These are phyloP conservation scores for Urtica urens DNA, from an alignment of 306 rosid species.

Conservation along the genomic window DNA sequence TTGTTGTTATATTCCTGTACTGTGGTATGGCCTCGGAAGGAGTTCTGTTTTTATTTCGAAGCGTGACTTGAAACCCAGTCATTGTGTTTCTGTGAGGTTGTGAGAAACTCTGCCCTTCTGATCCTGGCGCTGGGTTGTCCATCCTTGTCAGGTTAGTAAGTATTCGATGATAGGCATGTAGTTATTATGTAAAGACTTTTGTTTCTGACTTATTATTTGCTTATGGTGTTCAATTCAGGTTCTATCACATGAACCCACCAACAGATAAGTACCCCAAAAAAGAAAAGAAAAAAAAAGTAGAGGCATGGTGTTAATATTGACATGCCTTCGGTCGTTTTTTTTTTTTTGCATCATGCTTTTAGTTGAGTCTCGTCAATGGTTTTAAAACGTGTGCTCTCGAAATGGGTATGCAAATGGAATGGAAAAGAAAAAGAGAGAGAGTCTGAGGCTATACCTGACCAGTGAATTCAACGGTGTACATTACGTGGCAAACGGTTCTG, in stretches of 20 bases:
- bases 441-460: slow-evolving; percentile 15
- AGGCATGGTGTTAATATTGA: slow-evolving; percentile 56
- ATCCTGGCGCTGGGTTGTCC: slow-evolving; percentile 48
- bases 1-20: slow-evolving; percentile 20
- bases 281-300: slow-evolving; percentile 10
- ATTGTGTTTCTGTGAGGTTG: slow-evolving; percentile 51
- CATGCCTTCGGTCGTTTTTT: slow-evolving; percentile 19
- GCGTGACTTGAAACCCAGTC: slow-evolving; percentile 40
- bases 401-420: slow-evolving; percentile 20
- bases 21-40: slow-evolving; percentile 51
- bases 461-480: slow-evolving; percentile 4
- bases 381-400: too few relatives aligned
- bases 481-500: slow-evolving; percentile 5
- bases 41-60: slow-evolving; percentile 22
- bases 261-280: background rate
- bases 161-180: slow-evolving; percentile 41
- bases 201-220: slow-evolving; percentile 32
- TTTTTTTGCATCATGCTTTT: slow-evolving; percentile 13
- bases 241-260: slow-evolving; percentile 52
- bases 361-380: too few relatives aligned
- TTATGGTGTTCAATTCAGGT: slow-evolving; percentile 37
- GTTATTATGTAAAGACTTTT: slow-evolving; percentile 50
- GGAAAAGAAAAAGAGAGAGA: slow-evolving; percentile 5
- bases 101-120: slow-evolving; percentile 48
- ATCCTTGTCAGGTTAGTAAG: slow-evolving; percentile 55